Evolutionary conservation across 352 stramenopile species (phyloP).

Genomic region (Globisporangium middletonii): DNA sequence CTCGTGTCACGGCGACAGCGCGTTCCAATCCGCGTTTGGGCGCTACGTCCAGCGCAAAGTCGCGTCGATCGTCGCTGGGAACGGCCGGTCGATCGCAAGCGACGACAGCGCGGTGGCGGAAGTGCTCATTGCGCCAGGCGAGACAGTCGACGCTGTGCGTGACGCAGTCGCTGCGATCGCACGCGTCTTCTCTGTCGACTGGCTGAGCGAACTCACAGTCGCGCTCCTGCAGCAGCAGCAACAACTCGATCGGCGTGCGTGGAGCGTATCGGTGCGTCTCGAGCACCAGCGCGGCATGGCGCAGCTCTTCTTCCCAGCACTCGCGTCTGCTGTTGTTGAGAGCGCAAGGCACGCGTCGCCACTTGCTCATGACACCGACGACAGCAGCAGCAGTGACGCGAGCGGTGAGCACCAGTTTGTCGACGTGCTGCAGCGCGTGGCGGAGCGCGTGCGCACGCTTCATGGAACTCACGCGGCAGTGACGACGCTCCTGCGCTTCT

Average conservation of each 20-base stretch:
- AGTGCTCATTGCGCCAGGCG: conserved; percentile 14
- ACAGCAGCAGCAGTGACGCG: too few relatives aligned
- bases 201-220: conserved; percentile 19
- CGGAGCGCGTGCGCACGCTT: background rate
- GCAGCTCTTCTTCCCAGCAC: conserved; percentile 30
- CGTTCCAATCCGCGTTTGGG: conserved; percentile 23
- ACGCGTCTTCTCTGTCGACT: conserved; percentile 15
- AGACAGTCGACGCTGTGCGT: conserved; percentile 17
- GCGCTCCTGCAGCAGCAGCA: conserved; percentile 15
- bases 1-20: background rate
- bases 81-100: conserved; percentile 34
- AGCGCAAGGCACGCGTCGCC: background rate
- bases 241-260: background rate
- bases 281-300: conserved; percentile 19
- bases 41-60: conserved; percentile 22
- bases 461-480: background rate
- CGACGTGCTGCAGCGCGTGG: background rate
- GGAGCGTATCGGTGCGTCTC: background rate
- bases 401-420: background rate
- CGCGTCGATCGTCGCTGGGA: conserved; percentile 16
- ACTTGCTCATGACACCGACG: background rate
- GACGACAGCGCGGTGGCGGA: conserved; percentile 8
- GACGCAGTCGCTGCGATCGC: conserved; percentile 20
- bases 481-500: conserved; percentile 5
- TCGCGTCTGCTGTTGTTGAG: conserved; percentile 6